These are phyloP conservation scores for Ormosia semicastrata DNA, from an alignment of 306 rosid species.

Conservation along the genomic window DNA sequence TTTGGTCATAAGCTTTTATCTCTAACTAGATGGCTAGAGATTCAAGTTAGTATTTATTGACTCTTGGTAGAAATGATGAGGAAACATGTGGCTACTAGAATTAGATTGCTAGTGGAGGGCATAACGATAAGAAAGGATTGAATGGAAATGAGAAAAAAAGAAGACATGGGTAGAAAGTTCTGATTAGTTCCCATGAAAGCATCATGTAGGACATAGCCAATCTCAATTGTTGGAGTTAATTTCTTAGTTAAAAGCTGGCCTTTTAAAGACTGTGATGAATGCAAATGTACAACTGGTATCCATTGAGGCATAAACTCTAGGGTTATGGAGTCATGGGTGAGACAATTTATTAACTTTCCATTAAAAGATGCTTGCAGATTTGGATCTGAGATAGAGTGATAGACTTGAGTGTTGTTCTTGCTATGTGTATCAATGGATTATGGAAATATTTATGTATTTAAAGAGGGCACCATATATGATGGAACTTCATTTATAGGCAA, in stretches of 20 bases:
- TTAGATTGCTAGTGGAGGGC: not conserved
- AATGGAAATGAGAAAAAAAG: not conserved
- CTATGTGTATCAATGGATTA: not conserved
- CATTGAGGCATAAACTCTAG: not conserved
- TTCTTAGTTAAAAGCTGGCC: not conserved
- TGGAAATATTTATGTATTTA: not conserved
- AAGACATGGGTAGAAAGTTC: not conserved
- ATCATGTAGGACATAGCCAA: not conserved
- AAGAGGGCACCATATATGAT: slow-evolving; percentile 1
- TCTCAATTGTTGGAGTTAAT: not conserved
- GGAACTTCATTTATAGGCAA: not conserved
- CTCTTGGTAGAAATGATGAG: not conserved
- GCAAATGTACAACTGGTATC: not conserved
- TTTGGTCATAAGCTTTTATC: not conserved
- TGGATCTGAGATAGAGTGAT: not conserved
- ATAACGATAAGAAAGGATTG: not conserved
- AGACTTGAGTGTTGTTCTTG: not conserved
- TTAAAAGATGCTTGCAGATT: not conserved
- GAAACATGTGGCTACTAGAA: not conserved
- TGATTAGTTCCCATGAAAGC: slow-evolving; percentile 9
- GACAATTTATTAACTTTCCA: not conserved
- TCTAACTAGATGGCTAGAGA: not conserved
- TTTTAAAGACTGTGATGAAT: not conserved
- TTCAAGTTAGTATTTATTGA: not conserved
- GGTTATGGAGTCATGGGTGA: not conserved